Evolutionary conservation across 2,329 filamentous ascomycete genomes (phyloP), one percentile per base, ranked within the genome.

Genomic region (Endothia cerciana): DNA sequence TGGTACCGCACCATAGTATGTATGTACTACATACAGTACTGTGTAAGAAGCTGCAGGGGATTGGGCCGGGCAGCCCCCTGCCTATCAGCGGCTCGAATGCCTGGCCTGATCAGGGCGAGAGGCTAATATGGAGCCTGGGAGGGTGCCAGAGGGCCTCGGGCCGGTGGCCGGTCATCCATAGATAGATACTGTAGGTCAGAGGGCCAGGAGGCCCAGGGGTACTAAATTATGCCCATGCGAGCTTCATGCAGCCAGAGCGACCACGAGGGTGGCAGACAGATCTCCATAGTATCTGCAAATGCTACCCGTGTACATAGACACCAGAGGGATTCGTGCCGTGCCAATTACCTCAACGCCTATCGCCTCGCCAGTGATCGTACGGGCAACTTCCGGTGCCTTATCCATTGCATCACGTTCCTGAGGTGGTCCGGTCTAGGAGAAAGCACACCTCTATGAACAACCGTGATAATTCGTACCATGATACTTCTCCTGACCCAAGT

Each of bases 151-250:
- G 5, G n/a, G 28, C 17, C 51, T 36, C 4, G 51, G 51, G 51
- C 51, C 36, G 28, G 36, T 36, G 28, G 19, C n/a, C n/a, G n/a
- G n/a, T n/a, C n/a, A n/a, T n/a, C n/a, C n/a, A n/a, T n/a, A n/a
- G n/a, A n/a, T n/a, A n/a, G n/a, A n/a, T n/a, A n/a, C n/a, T n/a
- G n/a, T n/a, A n/a, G n/a, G n/a, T n/a, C 2, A 3, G 4, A 43
- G 41, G 41, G 17, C 51, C 28, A 55, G 28, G 30, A 33, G 51
- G 51, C 30, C 51, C 28, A 55, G 28, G 28, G 30, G 51, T 13
- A 19, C 51, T 10, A 28, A 28, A 36, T 55, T 55, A 55, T n/a
- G 51, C 28, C 30, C 30, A 55, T 55, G 51, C 51, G 33, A 49
- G 45, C 17, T 4, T n/a, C 30, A 55, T 55, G 51, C 51, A 55